A percentile compares a stretch with the other conserved stretches of the same genome.
These are phyloP conservation scores for Calonectria pseudoturangicola DNA, from an alignment of 2,329 filamentous ascomycete genomes.

Conservation along the genomic window DNA sequence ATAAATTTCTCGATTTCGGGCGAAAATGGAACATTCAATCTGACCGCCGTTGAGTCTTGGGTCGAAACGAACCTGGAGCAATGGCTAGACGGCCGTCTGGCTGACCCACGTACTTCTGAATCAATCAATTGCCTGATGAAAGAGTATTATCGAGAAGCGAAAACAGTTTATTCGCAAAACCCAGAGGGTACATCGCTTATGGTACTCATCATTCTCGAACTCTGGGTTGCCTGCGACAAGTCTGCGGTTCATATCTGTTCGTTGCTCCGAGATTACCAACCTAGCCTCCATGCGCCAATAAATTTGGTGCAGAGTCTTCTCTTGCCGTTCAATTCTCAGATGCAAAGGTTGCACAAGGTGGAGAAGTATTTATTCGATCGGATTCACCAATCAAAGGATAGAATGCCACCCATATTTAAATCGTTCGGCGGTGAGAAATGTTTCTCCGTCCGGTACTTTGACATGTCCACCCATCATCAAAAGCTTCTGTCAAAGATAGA, in stretches of 20 bases:
- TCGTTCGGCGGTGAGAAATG: background rate
- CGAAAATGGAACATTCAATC: background rate
- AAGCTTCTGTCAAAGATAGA: conserved; percentile 37
- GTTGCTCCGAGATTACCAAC: conserved; percentile 67
- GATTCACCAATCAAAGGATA: background rate
- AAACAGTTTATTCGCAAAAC: background rate
- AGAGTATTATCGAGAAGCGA: background rate
- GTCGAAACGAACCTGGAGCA: background rate
- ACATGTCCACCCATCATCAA: conserved; percentile 38
- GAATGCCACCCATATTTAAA: background rate
- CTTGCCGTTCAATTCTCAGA: conserved; percentile 64
- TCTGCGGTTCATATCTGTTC: conserved; percentile 61
- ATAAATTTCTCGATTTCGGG: background rate
- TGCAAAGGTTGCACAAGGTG: conserved; percentile 65
- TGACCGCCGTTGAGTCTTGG: background rate
- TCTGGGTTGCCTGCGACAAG: conserved; percentile 76
- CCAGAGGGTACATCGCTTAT: conserved; percentile 66
- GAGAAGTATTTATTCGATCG: conserved; percentile 65
- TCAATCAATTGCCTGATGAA: background rate
- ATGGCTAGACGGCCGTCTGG: background rate
- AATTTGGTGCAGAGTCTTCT: conserved; percentile 65
- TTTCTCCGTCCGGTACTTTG: background rate
- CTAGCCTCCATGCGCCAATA: conserved; percentile 60
- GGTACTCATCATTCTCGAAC: conserved; percentile 72
- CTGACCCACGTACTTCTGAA: background rate